These are phyloP conservation scores for Didymellaceae sp. DNA, from an alignment of 2,329 filamentous ascomycete species.

Conservation along the genomic window DNA sequence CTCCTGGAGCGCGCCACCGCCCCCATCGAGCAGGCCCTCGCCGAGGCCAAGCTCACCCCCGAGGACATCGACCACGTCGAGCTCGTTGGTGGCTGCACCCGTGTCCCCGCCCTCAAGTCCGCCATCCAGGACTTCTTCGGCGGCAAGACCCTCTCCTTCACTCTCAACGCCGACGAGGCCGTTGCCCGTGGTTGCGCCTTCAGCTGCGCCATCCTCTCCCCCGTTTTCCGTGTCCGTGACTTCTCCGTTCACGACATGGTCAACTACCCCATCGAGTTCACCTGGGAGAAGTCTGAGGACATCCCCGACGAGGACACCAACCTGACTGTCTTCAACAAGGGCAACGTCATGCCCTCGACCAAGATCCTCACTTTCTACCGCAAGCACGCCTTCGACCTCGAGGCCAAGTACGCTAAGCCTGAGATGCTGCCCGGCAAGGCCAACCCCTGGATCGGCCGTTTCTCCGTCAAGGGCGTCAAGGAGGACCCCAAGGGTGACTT, in stretches of 20 bases:
- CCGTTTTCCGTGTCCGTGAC: constrained; percentile 97
- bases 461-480: constrained; percentile 98
- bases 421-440: constrained; percentile 86
- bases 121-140: constrained; percentile 86
- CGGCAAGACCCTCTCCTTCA: constrained; percentile 91
- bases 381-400: constrained; percentile 95
- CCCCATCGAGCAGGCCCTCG: constrained; percentile 88
- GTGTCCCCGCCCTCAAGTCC: constrained; percentile 92
- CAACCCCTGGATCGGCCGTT: constrained; percentile 94
- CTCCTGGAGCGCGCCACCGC: constrained; percentile 74
- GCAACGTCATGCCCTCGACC: constrained; percentile 95
- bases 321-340: constrained; percentile 95
- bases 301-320: constrained; percentile 98
- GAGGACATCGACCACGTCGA: constrained; percentile 95
- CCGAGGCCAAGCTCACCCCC: constrained; percentile 87
- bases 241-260: constrained; percentile 98
- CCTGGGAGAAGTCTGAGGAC: constrained; percentile 97
- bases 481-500: constrained; percentile 93
- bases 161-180: constrained; percentile 97
- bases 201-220: constrained; percentile 95
- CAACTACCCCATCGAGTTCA: constrained; percentile 97
- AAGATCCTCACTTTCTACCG: constrained; percentile 99
- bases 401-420: constrained; percentile 90
- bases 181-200: constrained; percentile 95
- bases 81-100: constrained; percentile 92